phyloP scores from a whole-genome alignment of 2,329 filamentous ascomycete genomes.

The Curvularia hawaiiensis region DNA sequence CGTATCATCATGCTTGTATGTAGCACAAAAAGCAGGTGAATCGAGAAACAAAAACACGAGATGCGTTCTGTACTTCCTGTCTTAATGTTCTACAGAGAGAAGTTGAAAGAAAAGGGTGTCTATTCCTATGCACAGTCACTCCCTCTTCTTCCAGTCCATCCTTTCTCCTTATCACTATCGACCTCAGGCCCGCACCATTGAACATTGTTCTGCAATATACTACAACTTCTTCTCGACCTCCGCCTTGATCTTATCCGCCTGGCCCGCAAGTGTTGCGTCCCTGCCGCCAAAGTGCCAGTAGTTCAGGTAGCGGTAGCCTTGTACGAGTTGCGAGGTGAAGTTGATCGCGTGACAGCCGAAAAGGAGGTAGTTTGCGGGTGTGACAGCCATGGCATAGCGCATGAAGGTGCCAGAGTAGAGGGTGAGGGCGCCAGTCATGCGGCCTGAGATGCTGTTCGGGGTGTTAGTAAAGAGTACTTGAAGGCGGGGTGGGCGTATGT shows the following conservation, averaged over 20 bases:
- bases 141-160: neutral
- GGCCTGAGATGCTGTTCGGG: slow-evolving; percentile 64
- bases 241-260: slow-evolving; percentile 27
- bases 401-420: slow-evolving; percentile 69
- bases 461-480: neutral
- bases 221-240: slow-evolving; percentile 13
- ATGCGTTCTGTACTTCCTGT: neutral
- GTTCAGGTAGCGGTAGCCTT: slow-evolving; percentile 66
- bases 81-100: neutral
- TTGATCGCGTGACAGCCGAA: slow-evolving; percentile 71
- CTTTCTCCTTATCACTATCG: neutral
- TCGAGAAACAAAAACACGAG: neutral
- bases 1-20: no score
- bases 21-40: neutral
- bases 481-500: neutral
- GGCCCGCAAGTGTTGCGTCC: slow-evolving; percentile 49
- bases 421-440: slow-evolving; percentile 65
- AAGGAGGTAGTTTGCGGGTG: slow-evolving; percentile 69
- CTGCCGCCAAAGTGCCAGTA: slow-evolving; percentile 61
- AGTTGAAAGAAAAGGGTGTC: neutral
- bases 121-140: neutral
- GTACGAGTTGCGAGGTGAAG: slow-evolving; percentile 64
- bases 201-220: slow-evolving; percentile 9
- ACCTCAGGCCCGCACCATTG: slow-evolving; percentile 20
- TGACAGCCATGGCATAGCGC: slow-evolving; percentile 69